These are phyloP conservation scores for Mycena galericulata DNA, from an alignment of 768 basidiomycete species.

Conservation along the genomic window DNA sequence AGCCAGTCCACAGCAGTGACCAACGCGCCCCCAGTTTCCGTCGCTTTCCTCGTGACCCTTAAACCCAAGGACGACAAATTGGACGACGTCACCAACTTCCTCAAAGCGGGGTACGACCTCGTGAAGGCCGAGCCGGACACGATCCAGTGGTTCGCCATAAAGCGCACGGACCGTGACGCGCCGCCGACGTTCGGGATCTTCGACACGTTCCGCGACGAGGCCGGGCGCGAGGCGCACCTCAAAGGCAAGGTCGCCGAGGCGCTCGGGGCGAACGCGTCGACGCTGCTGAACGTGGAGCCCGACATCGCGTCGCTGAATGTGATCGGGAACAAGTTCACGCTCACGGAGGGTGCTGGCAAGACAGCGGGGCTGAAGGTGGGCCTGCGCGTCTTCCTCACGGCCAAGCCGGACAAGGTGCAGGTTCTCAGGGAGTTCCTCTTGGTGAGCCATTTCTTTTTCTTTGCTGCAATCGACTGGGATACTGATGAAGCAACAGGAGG, in stretches of 20 bases:
- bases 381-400: conserved; percentile 49
- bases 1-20: neutral
- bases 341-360: conserved; percentile 15
- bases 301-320: conserved; percentile 43
- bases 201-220: conserved; percentile 52
- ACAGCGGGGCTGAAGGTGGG: conserved; percentile 46
- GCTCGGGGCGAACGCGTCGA: conserved; percentile 45
- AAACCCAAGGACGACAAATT: conserved; percentile 21
- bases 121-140: conserved; percentile 47
- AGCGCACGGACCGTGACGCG: conserved; percentile 39
- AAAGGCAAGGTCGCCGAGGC: conserved; percentile 49
- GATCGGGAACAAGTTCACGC: conserved; percentile 46
- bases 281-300: conserved; percentile 43
- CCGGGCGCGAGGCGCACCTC: conserved; percentile 50
- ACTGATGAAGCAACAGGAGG: conserved; percentile 37
- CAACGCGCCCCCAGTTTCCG: conserved; percentile 22
- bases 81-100: conserved; percentile 12
- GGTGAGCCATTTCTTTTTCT: conserved; percentile 37
- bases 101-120: conserved; percentile 24
- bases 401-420: conserved; percentile 51
- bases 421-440: conserved; percentile 50
- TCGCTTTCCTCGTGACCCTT: conserved; percentile 28
- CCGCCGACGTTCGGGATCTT: conserved; percentile 49
- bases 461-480: neutral
- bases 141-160: conserved; percentile 53